Conservation (phyloP, 176 grass and related monocot species). For the Avena eriantha region DNA sequence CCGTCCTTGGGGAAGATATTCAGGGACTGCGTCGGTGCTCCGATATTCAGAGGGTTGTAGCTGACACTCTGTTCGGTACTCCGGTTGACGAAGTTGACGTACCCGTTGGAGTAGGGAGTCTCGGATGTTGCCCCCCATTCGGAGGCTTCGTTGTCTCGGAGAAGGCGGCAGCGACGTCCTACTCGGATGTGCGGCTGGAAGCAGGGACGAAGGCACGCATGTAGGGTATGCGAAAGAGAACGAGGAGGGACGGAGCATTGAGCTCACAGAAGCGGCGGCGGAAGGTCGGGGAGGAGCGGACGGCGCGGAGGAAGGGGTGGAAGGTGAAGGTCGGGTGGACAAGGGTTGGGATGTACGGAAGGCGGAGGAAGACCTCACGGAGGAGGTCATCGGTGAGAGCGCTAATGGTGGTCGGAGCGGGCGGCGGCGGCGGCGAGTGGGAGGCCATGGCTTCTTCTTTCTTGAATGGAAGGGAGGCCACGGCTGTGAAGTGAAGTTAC, state of each 20-base stretch:
- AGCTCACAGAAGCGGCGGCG: conserved; percentile 6
- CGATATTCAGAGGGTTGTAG: not conserved
- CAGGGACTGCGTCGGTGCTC: not conserved
- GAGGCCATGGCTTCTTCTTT: conserved; percentile 8
- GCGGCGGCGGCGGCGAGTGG: not conserved
- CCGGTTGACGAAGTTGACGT: not conserved
- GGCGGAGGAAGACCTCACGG: conserved; percentile 8
- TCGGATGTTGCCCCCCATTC: not conserved
- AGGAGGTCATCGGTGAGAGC: not conserved
- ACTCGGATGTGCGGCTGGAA: not conserved
- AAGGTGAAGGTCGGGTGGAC: not conserved
- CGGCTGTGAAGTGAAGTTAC: not conserved
- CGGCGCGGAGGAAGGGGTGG: not conserved
- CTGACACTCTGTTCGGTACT: not conserved
- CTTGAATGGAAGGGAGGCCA: too few relatives aligned
- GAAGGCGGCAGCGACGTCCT: conserved; percentile 2
- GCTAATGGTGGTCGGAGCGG: not conserved
- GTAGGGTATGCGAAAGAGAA: not conserved
- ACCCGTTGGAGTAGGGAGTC: not conserved
- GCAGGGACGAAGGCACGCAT: not conserved
- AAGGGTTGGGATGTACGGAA: not conserved
- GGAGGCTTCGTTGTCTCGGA: not conserved
- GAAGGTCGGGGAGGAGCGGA: not conserved
- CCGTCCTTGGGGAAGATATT: not conserved
- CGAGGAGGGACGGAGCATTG: not conserved